Percentiles rank a stretch among this genome's conserved stretches.
Evolutionary conservation across 768 basidiomycete genomes (phyloP).

Genomic region (Lactarius trivialis): DNA sequence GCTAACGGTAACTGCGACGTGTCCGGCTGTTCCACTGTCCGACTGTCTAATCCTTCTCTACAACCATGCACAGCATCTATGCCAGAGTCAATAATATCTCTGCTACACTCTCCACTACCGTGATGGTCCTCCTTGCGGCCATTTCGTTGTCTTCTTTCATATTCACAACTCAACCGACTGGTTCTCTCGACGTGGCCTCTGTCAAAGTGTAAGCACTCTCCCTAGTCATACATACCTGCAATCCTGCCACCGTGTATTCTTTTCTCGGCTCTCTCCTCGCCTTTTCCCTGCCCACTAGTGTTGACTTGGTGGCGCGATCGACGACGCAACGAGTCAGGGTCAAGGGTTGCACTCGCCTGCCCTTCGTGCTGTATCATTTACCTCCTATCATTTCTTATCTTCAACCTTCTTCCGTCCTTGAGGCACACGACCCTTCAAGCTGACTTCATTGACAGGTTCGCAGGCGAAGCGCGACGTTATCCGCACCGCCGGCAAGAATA

Average conservation of each 20-base stretch:
- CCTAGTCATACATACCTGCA: background rate
- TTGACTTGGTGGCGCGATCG: background rate
- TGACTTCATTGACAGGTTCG: constrained; percentile 18
- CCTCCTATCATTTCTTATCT: constrained; percentile 1
- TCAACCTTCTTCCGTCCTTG: background rate
- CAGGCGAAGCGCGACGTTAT: constrained; percentile 37
- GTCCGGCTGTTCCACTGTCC: background rate
- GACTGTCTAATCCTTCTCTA: background rate
- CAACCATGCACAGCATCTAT: constrained; percentile 60
- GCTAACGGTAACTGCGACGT: constrained; percentile 4
- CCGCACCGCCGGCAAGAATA: constrained; percentile 62
- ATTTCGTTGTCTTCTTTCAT: constrained; percentile 71
- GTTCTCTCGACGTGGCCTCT: constrained; percentile 50
- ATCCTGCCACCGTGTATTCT: background rate
- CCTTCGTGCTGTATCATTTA: background rate
- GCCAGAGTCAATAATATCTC: constrained; percentile 70
- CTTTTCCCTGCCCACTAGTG: background rate
- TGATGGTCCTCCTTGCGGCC: constrained; percentile 62
- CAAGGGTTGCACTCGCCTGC: background rate
- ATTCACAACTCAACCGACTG: constrained; percentile 52
- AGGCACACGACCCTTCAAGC: background rate
- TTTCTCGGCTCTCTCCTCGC: background rate
- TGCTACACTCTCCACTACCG: constrained; percentile 64
- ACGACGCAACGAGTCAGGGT: constrained; percentile 4
- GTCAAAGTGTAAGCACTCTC: constrained; percentile 66